Conservation (phyloP, 2,329 filamentous ascomycete species). For the Sporothrix variecibatus region DNA sequence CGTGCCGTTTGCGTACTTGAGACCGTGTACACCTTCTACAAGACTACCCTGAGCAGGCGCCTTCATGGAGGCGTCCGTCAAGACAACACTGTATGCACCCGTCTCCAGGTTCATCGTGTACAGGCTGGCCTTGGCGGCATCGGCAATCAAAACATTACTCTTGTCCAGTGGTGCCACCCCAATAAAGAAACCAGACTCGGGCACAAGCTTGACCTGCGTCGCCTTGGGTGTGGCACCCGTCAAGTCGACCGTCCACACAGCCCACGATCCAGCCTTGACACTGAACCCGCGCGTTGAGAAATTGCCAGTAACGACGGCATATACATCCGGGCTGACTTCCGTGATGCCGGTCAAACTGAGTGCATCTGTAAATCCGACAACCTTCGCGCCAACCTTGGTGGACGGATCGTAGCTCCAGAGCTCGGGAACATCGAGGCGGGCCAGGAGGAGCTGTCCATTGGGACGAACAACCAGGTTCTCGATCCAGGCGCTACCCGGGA, state of each 20-base stretch:
- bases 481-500: constrained; percentile 31
- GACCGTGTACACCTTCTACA: constrained; percentile 35
- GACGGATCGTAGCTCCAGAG: constrained; percentile 34
- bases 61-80: constrained; percentile 37
- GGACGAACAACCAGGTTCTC: constrained; percentile 38
- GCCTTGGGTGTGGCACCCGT: constrained; percentile 25
- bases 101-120: constrained; percentile 35
- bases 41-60: constrained; percentile 36
- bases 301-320: constrained; percentile 36
- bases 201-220: constrained; percentile 34
- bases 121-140: constrained; percentile 37
- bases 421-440: constrained; percentile 37
- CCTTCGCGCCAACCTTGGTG: constrained; percentile 24
- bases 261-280: constrained; percentile 33
- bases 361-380: constrained; percentile 18
- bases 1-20: constrained; percentile 35
- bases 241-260: constrained; percentile 37
- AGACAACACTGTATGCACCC: constrained; percentile 33
- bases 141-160: constrained; percentile 37
- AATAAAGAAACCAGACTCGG: constrained; percentile 37
- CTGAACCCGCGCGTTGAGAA: constrained; percentile 16
- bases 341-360: constrained; percentile 37
- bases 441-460: constrained; percentile 38
- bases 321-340: constrained; percentile 37
- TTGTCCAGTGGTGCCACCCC: constrained; percentile 36